phyloP scores from a whole-genome alignment of 441 rosid species.

The Bruguiera hainesii region DNA sequence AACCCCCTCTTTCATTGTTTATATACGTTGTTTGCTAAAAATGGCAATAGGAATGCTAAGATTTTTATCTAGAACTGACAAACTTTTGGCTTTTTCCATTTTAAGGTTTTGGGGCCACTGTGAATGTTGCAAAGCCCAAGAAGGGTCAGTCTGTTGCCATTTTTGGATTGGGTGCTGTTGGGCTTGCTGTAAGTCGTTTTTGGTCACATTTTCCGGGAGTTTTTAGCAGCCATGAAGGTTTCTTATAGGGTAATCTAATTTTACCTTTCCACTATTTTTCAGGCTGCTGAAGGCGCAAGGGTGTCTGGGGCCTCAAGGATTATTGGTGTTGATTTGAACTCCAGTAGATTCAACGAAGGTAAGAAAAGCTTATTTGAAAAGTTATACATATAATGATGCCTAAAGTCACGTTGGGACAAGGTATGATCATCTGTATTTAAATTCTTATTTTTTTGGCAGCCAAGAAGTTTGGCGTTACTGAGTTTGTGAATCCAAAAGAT shows the following conservation, averaged over 20 bases:
- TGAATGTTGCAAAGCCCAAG: constrained; percentile 22
- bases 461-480: constrained; percentile 71
- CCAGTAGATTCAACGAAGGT: constrained; percentile 59
- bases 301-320: constrained; percentile 69
- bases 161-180: constrained; percentile 25
- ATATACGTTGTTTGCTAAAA: not conserved
- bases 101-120: constrained; percentile 19
- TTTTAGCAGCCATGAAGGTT: not conserved
- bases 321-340: constrained; percentile 80
- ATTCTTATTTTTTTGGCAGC: constrained; percentile 41
- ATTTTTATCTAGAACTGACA: not conserved
- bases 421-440: not conserved
- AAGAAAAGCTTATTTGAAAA: constrained; percentile 3
- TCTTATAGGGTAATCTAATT: not conserved
- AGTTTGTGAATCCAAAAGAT: constrained; percentile 80
- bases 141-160: constrained; percentile 19
- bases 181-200: constrained; percentile 13
- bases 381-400: not conserved
- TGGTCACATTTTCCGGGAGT: not conserved
- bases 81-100: not conserved
- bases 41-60: not conserved
- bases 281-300: constrained; percentile 54
- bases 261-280: not conserved
- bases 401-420: too few species aligned
- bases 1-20: not conserved